Base-by-base conservation (phyloP, 2,329 filamentous ascomycete species). In the Fusarium dimerum region DNA sequence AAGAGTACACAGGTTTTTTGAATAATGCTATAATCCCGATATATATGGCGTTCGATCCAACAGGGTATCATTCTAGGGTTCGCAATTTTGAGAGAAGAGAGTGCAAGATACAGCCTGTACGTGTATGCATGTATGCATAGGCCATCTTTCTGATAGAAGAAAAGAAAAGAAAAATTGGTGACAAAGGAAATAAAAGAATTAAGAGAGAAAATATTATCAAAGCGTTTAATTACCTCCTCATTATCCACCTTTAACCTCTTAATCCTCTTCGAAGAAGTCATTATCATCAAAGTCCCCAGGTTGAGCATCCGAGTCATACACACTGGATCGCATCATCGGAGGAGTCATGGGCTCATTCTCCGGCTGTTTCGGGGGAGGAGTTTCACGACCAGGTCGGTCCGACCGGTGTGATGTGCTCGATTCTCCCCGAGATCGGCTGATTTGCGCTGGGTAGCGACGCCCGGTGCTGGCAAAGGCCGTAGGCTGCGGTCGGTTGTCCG, bases 401-500 rank as follows among this genome's bases (percentile, higher is more conserved):
- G 50, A 48, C 58, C 52, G 55, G 34, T 62, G 56, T 16, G 71
- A 72, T 11, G 64, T 63, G 38, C 57, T 69, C 4, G 71, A 71
- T 45, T 65, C 65, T 45, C 63, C 62, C 36, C 68, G 61, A 30
- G 62, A 55, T 6, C 51, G 52, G 47, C 60, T 65, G 47, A 65
- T 66, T 47, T 81, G 78, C 12, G 77, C 73, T 7, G 81, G 80
- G 61, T 79, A 82, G 18, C 84, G 78, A 30, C 83, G 80, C 17
- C 83, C 83, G 1, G 83, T 86, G 56, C 73, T 82, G 12, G 78
- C 74, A 62, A 87, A 87, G 2, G 84, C 83, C 0, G 83, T 85
- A 4, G 84, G 81, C 58, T 86, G 83, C 18, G 70, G 63, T 51
- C 69, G 68, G 49, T 57, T 66, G 36, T 72, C 69, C 26, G 56